Evolutionary conservation across 1,139 yeast genomes (phyloP), one percentile per base, ranked within the genome.

Genomic region (Trichomonascaceae sp.): DNA sequence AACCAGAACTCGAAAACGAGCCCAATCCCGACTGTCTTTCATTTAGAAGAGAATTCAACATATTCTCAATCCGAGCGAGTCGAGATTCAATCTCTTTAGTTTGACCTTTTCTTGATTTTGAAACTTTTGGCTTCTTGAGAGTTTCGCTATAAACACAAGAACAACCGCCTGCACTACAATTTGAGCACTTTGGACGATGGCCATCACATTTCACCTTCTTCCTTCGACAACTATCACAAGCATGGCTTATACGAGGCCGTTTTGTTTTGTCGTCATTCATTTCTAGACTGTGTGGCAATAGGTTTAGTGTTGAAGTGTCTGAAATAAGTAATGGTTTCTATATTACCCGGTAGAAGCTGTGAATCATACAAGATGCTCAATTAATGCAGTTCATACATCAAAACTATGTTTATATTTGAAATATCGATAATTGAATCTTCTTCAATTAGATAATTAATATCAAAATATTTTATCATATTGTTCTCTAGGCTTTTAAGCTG

Each of bases 171-270:
- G 79, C 81, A 3, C 67, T 51, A 64, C 96, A 88, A 58, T 80
- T 75, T 0, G 79, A 68, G 62, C 96, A 87, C 0, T 66, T 58
- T 0, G 96, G 96, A 59, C 82, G 81, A 27, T 54, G 62, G 61
- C 88, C 95, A 63, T 85, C 86, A 65, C 96, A 88, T 64, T 86
- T 85, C 51, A 84, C 80, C 66, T 87, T 87, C 54, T 82, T 72
- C 56, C 77, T 73, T 62, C 87, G 83, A 66, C 96, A 87, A 48
- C 77, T 73, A 59, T 82, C 86, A 63, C 96, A 88, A 0, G 74
- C 74, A 30, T 66, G 65, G 5, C 70, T 64, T 8, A 70, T 68
- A n/a, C 74, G 61, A 52, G 67, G 66, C n/a, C 72, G 64, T 50
- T 69, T 69, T 18, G 52, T 38, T 10, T 50, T 47, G 13, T 48